Base-by-base conservation (phyloP, 306 rosid species). In the Oemleria cerasiformis region DNA sequence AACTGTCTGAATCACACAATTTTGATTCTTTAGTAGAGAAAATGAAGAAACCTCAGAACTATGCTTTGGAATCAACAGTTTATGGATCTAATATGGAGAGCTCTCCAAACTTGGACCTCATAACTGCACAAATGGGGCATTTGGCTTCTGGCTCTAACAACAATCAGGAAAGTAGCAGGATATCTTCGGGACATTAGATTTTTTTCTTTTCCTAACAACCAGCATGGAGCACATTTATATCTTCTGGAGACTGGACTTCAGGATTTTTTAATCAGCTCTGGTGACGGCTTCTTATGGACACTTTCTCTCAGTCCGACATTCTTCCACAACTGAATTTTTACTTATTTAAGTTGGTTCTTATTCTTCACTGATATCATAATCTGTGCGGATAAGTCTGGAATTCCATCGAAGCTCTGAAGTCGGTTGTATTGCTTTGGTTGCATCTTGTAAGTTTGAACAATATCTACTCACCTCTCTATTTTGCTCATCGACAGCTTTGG, bases 21-120 rank as follows among this genome's bases (percentile, higher is more conserved):
- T 80, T 85, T 65, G 89, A 85, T 63, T 53, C 73, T 14, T 72
- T 82, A 71, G 51, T 88, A 13, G 74, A 80, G 64, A 84, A 88
- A 75, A 82, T 84, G 90, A 87, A 85, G 75, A 86, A 64, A 55
- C 47, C 79, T 74, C 83, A 55, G 30, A 59, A 61, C 63, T 70
- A 44, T 67, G 86, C 73, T 65, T 40, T 65, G 38, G 79, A 78
- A 63, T 67, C 71, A 63, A 12, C 70, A 61, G 76, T 55, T 21
- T 43, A 57, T 34, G 78, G 76, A 45, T 70, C 66, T 45, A 69
- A 70, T 55, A 42, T 53, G 78, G 87, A 63, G 85, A 68, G 74
- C 61, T 20, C 73, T 40, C 78, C 67, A 34, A 67, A 71, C 51
- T 60, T 78, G 84, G 85, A 83, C 64, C 67, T 80, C 63, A 72